phyloP scores from a whole-genome alignment of 2,329 filamentous ascomycete genomes.

The Phialophora verrucosa region DNA sequence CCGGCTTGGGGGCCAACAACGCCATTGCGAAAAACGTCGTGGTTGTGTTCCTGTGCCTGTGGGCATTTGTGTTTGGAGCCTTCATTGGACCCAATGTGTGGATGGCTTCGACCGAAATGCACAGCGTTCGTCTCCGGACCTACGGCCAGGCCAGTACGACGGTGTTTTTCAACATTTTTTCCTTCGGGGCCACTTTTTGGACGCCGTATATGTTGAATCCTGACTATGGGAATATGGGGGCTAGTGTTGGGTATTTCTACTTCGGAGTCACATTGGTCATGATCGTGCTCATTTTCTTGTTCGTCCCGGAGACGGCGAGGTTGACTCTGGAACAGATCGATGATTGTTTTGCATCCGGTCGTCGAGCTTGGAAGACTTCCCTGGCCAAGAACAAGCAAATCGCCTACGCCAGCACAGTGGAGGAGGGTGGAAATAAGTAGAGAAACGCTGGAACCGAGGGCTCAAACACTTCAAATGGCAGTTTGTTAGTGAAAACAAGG shows the following conservation, averaged over 20 bases:
- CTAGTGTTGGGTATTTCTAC: constrained; percentile 44
- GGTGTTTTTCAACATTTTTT: constrained; percentile 4
- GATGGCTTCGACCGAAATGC: constrained; percentile 9
- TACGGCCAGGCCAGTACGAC: not conserved
- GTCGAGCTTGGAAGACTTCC: constrained; percentile 3
- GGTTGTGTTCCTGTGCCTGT: constrained; percentile 5
- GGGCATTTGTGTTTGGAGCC: constrained; percentile 1
- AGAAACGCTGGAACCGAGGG: too few species aligned
- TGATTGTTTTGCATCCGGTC: constrained; percentile 9
- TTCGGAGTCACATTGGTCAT: constrained; percentile 8
- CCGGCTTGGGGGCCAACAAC: not conserved
- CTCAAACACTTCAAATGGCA: too few species aligned
- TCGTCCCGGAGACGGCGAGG: constrained; percentile 41
- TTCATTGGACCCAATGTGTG: not conserved
- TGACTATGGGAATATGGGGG: constrained; percentile 36
- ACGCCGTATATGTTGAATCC: too few species aligned
- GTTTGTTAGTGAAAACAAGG: too few species aligned
- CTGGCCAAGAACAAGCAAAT: constrained; percentile 6
- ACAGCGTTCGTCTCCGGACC: constrained; percentile 2
- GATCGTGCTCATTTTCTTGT: constrained; percentile 5
- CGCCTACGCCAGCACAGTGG: not conserved
- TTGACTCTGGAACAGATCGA: constrained; percentile 42
- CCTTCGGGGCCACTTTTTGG: constrained; percentile 39
- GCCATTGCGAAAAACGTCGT: not conserved
- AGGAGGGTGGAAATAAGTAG: too few species aligned